Evolutionary conservation across 2,329 filamentous ascomycete species (phyloP), one percentile per base, ranked within the genome.

Genomic region (Paracorniculantispora psalliotae): DNA sequence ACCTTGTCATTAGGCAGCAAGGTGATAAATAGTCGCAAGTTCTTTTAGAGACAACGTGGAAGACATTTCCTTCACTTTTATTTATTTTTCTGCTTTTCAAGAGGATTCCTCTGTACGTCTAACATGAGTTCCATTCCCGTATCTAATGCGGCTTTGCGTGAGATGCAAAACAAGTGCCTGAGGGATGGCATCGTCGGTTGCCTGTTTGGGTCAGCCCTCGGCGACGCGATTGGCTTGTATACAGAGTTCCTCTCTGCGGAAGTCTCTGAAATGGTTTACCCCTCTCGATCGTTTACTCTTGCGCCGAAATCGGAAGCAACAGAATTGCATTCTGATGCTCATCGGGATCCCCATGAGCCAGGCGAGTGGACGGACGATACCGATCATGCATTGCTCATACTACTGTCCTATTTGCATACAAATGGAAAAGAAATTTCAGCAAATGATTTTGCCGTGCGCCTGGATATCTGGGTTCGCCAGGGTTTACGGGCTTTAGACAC

Each of bases 281-380:
- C 72, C 1, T 63, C 68, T 1, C 63, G 70, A 15, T 68, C 60
- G 2, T 81, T 81, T 63, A 73, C 70, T 3, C 70, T 81, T 1
- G 60, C 66, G 2, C 72, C 72, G 2, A 23, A 54, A 4, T 71
- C 71, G 2, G 59, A 68, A 9, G 70, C 71, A 0, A 81, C 79
- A 1, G 71, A 73, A 0, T 75, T 76, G 61, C 68, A 73, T 19
- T 67, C 71, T n/a, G 79, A 81, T 63, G 63, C 67, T 5, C 79
- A 81, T 63, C 71, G 79, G 51, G 71, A 72, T 54, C 74, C 75
- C 28, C 75, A 78, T 37, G 64, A 67, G 3, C 64, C 70, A 0
- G 73, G 75, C 25, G 73, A 77, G 43, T 82, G 79, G 80, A 83
- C 80, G 0, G 80, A 83, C 61, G 80, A 83, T 65, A 83, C 80